Base-by-base conservation (phyloP, 2,329 filamentous ascomycete species). In the Aspergillus sp. region DNA sequence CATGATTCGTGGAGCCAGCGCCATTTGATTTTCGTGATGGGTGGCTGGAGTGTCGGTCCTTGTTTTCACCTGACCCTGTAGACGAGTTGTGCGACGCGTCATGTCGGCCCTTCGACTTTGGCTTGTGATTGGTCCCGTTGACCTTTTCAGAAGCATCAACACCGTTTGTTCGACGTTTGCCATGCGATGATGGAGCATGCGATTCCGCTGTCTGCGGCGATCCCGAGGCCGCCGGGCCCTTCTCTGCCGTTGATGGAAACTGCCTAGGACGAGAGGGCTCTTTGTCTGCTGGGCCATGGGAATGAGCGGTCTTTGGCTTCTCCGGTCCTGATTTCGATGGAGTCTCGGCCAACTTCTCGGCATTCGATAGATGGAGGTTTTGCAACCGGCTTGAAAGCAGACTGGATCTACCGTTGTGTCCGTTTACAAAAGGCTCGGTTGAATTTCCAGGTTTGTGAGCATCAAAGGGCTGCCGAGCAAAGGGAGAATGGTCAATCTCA, bases 311-410 rank as follows among this genome's bases (percentile, higher is more conserved):
- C 37, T 58, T 64, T 19, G 48, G 37, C 42, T 53, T 58, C 29
- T 63, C 61, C 9, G 49, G 37, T 33, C 47, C 56, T 10, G 54
- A 26, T 44, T 60, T 62, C 19, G 47, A 47, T 6, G 52, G 39
- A 8, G 19, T 19, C n/a, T 65, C 61, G 7, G 53, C 40, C 7
- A 53, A 33, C 32, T 57, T 63, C 37, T 65, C 57, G 5, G 58
- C 54, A 40, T 66, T 65, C 9, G 66, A 61, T 30, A 69, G 40
- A 35, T 69, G 65, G 27, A 65, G 58, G 27, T 62, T 65, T 40
- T 69, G 65, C 31, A 70, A 40, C 40, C 62, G 61, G 33, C 60
- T 66, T 5, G 65, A 64, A 29, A 70, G 59, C 6, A 62, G 55
- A 45, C 64, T 62, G 2, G 57, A 51, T 44, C 64, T 61, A 29